Evolutionary conservation across 176 grass and related monocot genomes (phyloP), one percentile per base, ranked within the genome.

Genomic region (Paspalum notatum): DNA sequence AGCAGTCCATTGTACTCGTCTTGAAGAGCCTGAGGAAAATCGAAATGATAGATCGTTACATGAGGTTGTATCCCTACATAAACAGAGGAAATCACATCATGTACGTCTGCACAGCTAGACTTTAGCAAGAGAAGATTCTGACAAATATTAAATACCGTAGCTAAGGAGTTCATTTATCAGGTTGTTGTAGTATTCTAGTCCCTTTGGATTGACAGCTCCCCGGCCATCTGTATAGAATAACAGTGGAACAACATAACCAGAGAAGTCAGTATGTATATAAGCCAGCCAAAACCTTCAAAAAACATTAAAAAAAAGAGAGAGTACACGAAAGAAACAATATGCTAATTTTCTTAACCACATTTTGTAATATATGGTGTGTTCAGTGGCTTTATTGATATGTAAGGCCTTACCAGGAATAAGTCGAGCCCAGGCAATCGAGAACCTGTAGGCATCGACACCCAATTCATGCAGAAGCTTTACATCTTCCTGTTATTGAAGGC

Each of bases 171-270:
- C 92, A 60, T 98, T n/a, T 51, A 95, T 98, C 2, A 98, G 43
- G 79, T 95, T 93, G 71, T 98, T 98, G 67, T 98, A 98, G 86
- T 95, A 95, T 57, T 85, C 86, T 15, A 98, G 65, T 16, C 95
- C 92, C 75, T 93, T 89, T 3, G 86, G 86, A 82, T 98, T 98
- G 49, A 98, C 81, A n/a, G 84, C 69, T 85, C 95, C 95, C 68
- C 86, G 82, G 13, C 95, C 92, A 82, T 98, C 95, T 95, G 72
- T 82, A 91, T 63, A 24, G 12, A 15, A 59, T 54, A 49, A 32
- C 42, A 87, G 71, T 45, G 44, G 22, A 43, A 68, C 4, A 86
- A 80, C 6, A 26, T 27, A 66, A 26, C 47, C 27, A 63, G 39
- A 20, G 24, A 44, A 68, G 27, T 57, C 20, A 60, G 27, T n/a